These are phyloP conservation scores for Corrigiola litoralis DNA, from an alignment of 179 eudicot genomes.

Conservation along the genomic window DNA sequence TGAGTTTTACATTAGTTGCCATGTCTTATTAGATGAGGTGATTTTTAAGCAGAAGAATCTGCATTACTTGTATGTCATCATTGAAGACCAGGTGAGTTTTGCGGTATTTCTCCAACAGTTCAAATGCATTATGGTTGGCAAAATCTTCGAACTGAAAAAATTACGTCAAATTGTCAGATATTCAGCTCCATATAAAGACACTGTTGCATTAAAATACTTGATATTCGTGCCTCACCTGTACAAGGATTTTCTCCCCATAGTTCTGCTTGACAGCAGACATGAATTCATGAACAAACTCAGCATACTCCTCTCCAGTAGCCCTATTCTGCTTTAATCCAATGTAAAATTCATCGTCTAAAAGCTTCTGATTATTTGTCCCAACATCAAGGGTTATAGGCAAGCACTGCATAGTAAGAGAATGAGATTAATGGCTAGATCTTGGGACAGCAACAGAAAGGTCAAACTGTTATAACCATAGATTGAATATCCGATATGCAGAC, in stretches of 20 bases:
- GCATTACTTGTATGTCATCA: conserved; percentile 83
- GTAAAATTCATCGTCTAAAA: conserved; percentile 77
- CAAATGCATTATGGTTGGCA: conserved; percentile 94
- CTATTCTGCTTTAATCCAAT: conserved; percentile 76
- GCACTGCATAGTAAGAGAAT: conserved; percentile 43
- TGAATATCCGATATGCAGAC: too few relatives aligned
- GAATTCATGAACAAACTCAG: conserved; percentile 74
- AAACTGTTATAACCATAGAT: neutral
- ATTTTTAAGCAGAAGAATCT: neutral
- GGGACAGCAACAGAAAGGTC: neutral
- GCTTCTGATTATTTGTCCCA: conserved; percentile 76
- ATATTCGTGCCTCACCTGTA: conserved; percentile 46
- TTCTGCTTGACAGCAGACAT: conserved; percentile 87
- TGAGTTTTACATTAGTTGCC: neutral
- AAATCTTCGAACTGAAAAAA: conserved; percentile 81
- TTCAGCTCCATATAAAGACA: neutral
- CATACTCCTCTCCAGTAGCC: conserved; percentile 82
- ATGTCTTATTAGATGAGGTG: neutral
- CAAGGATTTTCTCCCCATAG: conserved; percentile 85
- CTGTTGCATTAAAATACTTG: neutral
- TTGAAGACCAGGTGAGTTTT: conserved; percentile 83
- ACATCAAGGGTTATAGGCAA: conserved; percentile 91
- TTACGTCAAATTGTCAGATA: neutral
- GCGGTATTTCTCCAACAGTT: conserved; percentile 64
- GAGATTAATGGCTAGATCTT: neutral